These are phyloP conservation scores for Arctium lappa DNA, from an alignment of 129 eudicot genomes.

Conservation along the genomic window DNA sequence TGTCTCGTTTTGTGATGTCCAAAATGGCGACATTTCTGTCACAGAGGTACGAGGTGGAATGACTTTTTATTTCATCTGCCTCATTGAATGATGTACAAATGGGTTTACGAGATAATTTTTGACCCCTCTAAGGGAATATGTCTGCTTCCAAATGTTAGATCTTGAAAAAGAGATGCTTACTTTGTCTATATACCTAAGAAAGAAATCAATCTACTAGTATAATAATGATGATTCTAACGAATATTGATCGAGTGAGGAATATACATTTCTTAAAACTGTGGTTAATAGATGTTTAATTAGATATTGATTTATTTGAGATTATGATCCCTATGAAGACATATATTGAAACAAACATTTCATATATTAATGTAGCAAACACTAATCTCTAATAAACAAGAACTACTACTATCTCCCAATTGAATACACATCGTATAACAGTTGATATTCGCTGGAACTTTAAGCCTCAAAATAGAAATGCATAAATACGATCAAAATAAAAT, in stretches of 20 bases:
- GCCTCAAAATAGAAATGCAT: neutral
- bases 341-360: too few species aligned
- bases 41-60: neutral
- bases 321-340: neutral
- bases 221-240: neutral
- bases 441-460: too few species aligned
- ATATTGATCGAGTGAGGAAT: neutral
- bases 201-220: neutral
- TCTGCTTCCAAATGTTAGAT: neutral
- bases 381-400: too few species aligned
- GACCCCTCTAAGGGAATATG: neutral
- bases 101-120: neutral
- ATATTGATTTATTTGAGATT: neutral
- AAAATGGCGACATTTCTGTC: neutral
- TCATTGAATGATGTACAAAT: neutral
- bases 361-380: too few species aligned
- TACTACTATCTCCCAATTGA: too few species aligned
- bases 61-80: neutral
- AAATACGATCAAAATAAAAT: too few species aligned
- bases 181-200: neutral
- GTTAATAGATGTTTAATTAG: neutral
- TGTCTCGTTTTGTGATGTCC: neutral
- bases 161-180: neutral
- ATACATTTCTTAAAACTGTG: neutral
- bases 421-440: neutral